A percentile compares a stretch with the other conserved stretches of the same genome.
phyloP scores from a whole-genome alignment of 108 stramenopile genomes.

The Skeletonema grethae region DNA sequence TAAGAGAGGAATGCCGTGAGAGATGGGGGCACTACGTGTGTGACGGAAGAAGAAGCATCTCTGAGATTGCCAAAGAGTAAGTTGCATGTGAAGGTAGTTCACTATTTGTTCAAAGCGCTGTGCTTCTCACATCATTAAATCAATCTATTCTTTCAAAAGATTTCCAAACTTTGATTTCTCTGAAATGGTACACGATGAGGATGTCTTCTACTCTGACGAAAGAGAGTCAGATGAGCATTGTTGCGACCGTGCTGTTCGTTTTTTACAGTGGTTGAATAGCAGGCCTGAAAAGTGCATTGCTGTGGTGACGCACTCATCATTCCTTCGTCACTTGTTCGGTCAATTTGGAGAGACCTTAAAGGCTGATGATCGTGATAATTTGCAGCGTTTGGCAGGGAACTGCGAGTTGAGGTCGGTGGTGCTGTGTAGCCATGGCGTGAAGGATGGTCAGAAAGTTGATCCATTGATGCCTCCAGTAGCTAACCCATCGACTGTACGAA shows the following conservation, averaged over 20 bases:
- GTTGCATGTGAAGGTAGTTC: neutral
- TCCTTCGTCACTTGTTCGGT: slow-evolving; percentile 51
- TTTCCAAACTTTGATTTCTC: slow-evolving; percentile 46
- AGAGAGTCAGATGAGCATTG: slow-evolving; percentile 31
- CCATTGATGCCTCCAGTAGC: too few relatives aligned
- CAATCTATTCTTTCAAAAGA: too few relatives aligned
- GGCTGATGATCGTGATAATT: slow-evolving; percentile 15
- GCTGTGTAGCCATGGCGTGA: slow-evolving; percentile 26
- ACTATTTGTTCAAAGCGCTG: neutral
- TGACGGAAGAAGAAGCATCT: slow-evolving; percentile 60
- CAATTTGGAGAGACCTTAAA: slow-evolving; percentile 35
- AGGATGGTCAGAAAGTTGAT: slow-evolving; percentile 10
- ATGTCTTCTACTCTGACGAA: slow-evolving; percentile 39
- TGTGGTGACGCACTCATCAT: slow-evolving; percentile 49
- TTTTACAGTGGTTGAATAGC: slow-evolving; percentile 40
- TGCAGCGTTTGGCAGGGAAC: slow-evolving; percentile 50
- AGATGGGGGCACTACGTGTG: slow-evolving; percentile 68
- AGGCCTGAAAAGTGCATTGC: slow-evolving; percentile 51
- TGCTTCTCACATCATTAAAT: neutral
- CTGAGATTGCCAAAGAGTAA: slow-evolving; percentile 43
- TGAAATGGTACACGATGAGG: slow-evolving; percentile 39
- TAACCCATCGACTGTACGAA: too few relatives aligned
- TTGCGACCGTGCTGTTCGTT: slow-evolving; percentile 22
- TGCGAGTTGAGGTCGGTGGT: slow-evolving; percentile 44
- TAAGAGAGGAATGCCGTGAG: slow-evolving; percentile 62